Base-by-base conservation (phyloP, 768 basidiomycete genomes). In the Leccinum olivaceopallidum region DNA sequence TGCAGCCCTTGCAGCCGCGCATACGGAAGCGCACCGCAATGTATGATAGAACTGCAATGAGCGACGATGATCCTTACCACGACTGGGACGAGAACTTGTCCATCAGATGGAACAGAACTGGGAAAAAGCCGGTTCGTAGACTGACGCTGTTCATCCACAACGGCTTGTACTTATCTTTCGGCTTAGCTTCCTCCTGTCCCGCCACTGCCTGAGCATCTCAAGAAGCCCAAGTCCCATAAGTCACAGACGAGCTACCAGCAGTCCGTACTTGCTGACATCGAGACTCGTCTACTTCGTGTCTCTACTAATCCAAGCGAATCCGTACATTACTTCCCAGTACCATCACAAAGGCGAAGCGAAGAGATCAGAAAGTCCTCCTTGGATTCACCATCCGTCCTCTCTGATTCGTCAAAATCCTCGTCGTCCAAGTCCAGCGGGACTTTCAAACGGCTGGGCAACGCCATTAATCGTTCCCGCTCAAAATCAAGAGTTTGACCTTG, bases 41-140 rank as follows among this genome's bases (percentile, higher is more conserved):
- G 13, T 74, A 74, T 55, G 72, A 74, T 52, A 70, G 73, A 57
- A 74, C 72, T 6, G 74, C 70, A 14, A 73, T 67, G 72, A 74
- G 71, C 47, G 73, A 74, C 10, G 73, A 74, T 18, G 73, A 74
- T 63, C 73, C 73, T 3, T 75, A 71, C 37, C 73, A 74, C 14
- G 73, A 74, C 59, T 74, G 73, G 73, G 73, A 74, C 58, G 73
- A 74, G 36, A 75, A 74, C 59, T 65, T 74, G 61, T 75, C 73
- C 18, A 48, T 75, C n/a, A 65, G 69, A 49, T 53, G 63, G 55
- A 24, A 28, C 2, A 36, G 55, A 6, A 14, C 58, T 28, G 7
- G 39, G 5, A 53, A 28, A 16, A 75, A 70, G 47, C 61, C 53
- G 56, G 74, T 73, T 44, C n/a, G 72, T 72, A 9, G 28, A 51